These are phyloP conservation scores for Musa acuminata DNA, from an alignment of 176 grass and related monocot genomes.

Conservation along the genomic window DNA sequence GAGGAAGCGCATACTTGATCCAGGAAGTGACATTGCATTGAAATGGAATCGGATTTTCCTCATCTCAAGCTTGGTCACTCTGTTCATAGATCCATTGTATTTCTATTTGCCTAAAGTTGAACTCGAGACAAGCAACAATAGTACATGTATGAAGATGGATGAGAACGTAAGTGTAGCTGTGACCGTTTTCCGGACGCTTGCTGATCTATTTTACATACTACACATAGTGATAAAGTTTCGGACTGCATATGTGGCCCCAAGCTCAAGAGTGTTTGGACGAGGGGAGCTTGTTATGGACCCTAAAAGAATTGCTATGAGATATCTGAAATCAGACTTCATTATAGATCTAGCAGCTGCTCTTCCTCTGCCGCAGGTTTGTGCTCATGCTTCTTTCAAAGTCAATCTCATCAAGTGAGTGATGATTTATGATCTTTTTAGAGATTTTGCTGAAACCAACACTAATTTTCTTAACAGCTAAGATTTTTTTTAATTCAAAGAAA, in stretches of 20 bases:
- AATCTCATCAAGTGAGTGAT: too few species aligned
- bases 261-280: constrained; percentile 40
- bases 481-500: neutral
- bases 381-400: too few species aligned
- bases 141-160: constrained; percentile 37
- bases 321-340: constrained; percentile 37
- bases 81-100: constrained; percentile 43
- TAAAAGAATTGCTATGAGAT: constrained; percentile 29
- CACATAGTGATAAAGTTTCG: constrained; percentile 34
- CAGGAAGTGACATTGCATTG: constrained; percentile 20
- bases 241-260: constrained; percentile 42
- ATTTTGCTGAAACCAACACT: neutral
- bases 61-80: constrained; percentile 24
- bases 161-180: constrained; percentile 16
- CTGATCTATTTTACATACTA: constrained; percentile 32
- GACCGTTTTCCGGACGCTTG: constrained; percentile 25
- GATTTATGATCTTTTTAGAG: too few species aligned
- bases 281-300: constrained; percentile 36
- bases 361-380: constrained; percentile 39
- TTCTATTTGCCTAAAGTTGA: constrained; percentile 33
- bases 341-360: constrained; percentile 34
- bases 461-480: neutral
- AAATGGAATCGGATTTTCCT: constrained; percentile 42
- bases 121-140: neutral
- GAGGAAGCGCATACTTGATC: constrained; percentile 31